phyloP scores from a whole-genome alignment of 805 yeast genomes.

The Saccharomycopsis oosterbeekiorum region DNA sequence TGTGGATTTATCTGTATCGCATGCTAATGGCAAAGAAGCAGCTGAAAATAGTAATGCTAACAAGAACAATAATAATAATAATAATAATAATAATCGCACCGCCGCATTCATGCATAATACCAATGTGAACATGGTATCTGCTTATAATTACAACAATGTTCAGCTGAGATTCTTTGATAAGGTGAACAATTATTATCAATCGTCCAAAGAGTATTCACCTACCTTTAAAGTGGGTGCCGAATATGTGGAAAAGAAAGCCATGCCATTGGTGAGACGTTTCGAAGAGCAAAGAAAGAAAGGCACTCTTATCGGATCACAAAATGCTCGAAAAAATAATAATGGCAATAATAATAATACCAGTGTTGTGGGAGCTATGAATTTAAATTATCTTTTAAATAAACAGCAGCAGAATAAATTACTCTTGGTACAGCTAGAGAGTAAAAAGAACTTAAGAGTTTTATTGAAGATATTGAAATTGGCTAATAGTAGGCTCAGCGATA shows the following conservation, averaged over 20 bases:
- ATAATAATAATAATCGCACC: background rate
- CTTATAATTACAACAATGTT: background rate
- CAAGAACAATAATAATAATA: background rate
- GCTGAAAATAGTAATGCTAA: background rate
- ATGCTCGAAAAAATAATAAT: background rate
- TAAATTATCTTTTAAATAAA: background rate
- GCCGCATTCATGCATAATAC: background rate
- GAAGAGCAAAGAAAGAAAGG: conserved; percentile 5
- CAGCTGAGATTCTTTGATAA: conserved; percentile 15
- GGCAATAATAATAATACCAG: background rate
- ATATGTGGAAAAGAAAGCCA: conserved; percentile 18
- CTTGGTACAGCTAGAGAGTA: conserved; percentile 55
- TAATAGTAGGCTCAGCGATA: conserved; percentile 59
- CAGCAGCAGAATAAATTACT: conserved; percentile 16
- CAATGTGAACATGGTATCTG: no score
- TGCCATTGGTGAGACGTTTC: conserved; percentile 14
- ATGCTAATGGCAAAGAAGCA: background rate
- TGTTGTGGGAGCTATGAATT: background rate
- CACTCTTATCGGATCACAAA: background rate
- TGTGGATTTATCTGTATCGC: background rate
- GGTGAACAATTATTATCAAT: conserved; percentile 15
- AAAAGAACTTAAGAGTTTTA: conserved; percentile 67
- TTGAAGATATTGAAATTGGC: conserved; percentile 74
- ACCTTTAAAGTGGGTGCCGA: conserved; percentile 19
- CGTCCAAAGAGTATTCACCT: conserved; percentile 18